These are phyloP conservation scores for Neohortaea acidophila DNA, from an alignment of 495 filamentous ascomycete genomes.

Conservation along the genomic window DNA sequence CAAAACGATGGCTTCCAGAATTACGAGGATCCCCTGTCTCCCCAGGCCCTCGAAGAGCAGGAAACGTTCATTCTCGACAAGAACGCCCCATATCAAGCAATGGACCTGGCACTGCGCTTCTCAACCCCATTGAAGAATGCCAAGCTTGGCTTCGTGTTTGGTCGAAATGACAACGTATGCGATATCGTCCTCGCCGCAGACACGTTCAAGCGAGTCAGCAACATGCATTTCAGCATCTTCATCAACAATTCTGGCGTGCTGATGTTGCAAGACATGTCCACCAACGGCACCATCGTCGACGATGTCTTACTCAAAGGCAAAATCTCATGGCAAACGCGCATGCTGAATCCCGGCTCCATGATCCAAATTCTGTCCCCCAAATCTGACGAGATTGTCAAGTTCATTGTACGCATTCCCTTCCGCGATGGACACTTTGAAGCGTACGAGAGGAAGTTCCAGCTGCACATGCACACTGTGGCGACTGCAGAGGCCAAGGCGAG, in stretches of 20 bases:
- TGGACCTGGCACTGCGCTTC: constrained; percentile 65
- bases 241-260: constrained; percentile 61
- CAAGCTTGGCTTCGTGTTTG: constrained; percentile 63
- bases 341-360: constrained; percentile 55
- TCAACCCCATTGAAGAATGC: constrained; percentile 53
- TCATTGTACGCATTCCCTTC: constrained; percentile 71
- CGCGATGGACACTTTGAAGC: constrained; percentile 43
- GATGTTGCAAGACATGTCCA: constrained; percentile 85
- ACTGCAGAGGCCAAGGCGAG: constrained; percentile 8
- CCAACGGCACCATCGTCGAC: constrained; percentile 84
- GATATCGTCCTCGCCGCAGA: constrained; percentile 50
- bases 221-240: constrained; percentile 82
- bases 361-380: constrained; percentile 48
- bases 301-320: constrained; percentile 39
- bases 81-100: constrained; percentile 11
- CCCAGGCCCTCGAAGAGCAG: constrained; percentile 30
- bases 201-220: constrained; percentile 54
- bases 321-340: constrained; percentile 35
- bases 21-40: constrained; percentile 24
- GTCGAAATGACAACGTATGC: constrained; percentile 52
- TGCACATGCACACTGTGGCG: constrained; percentile 30
- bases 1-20: constrained; percentile 25
- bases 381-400: constrained; percentile 39
- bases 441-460: constrained; percentile 44
- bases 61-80: constrained; percentile 34